Percentiles rank a stretch among this genome's conserved stretches.
Evolutionary conservation across 352 stramenopile species (phyloP).

Genomic region (Thraustochytrium sp.): DNA sequence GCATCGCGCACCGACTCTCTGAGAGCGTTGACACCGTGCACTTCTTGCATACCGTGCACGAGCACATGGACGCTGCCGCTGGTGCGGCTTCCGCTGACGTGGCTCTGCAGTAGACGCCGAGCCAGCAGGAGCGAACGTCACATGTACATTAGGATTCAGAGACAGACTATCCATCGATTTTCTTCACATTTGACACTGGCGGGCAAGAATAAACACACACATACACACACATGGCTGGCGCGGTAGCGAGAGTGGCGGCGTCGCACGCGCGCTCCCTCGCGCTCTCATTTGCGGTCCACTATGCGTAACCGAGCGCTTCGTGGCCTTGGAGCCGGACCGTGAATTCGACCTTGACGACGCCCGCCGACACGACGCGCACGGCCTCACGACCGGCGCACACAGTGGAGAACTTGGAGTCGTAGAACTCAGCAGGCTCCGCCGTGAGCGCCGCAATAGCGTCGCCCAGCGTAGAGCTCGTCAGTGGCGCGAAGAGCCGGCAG

Average conservation of each 20-base stretch:
- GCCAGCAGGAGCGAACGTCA: not conserved
- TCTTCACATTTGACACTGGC: not conserved
- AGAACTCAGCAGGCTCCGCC: conserved; percentile 21
- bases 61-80: not conserved
- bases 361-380: not conserved
- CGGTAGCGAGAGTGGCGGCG: not conserved
- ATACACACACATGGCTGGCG: not conserved
- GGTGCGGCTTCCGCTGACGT: not conserved
- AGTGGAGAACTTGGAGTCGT: conserved; percentile 20
- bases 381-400: not conserved
- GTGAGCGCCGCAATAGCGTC: not conserved
- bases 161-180: not conserved
- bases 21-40: not conserved
- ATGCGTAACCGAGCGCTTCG: not conserved
- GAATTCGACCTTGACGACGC: not conserved
- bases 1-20: not conserved
- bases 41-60: conserved; percentile 26
- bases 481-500: conserved; percentile 20
- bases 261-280: no score
- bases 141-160: not conserved
- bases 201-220: not conserved
- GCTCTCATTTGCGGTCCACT: no score
- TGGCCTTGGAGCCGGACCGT: not conserved
- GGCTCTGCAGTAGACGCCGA: not conserved
- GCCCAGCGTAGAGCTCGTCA: conserved; percentile 14